Base-by-base conservation (phyloP, 176 grass and related monocot genomes). In the Phyllostachys edulis region DNA sequence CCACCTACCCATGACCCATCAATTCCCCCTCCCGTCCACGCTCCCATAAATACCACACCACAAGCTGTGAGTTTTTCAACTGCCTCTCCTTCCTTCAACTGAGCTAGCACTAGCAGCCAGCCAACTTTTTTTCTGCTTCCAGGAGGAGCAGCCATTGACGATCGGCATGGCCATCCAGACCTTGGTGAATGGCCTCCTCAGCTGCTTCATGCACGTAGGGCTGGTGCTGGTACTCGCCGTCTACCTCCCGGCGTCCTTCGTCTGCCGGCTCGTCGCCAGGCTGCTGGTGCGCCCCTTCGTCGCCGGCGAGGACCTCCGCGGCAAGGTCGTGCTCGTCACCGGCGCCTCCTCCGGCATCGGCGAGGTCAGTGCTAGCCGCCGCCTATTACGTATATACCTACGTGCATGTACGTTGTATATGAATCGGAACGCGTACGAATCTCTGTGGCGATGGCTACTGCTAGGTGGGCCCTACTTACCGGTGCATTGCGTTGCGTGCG, bases 281-380 rank as follows among this genome's bases (percentile, higher is more conserved):
- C 2, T 91, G 21, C 61, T 94, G 14, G 45, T 94, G 51, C 75
- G 86, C 2, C 95, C 92, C 2, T 90, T 97, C 65, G 60, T 57
- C 29, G 14, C 54, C 17, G 87, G 88, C 75, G 90, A 89, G 79
- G 90, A 94, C 85, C 80, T 97, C 78, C 81, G 77, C 71, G 87
- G 90, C 79, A 94, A 94, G 90, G 84, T 97, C 55, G 86, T 94
- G 6, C 88, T 94, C 86, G 72, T 97, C 84, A 97, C 95, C 69
- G 95, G 88, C 36, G 95, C 95, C 9, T 97, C 95, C 51, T 97
- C 95, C 50, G 95, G 95, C 90, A 97, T 97, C 69, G 92, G 95
- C 60, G 95, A 97, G 92, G 95, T 94, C 70, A 61, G 52, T 65
- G 44, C 12, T 46, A 14, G 21, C 21, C 20, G 20, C 55, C n/a